Conservation (phyloP, 257 asterid species). For the Solanum sparsipilum region DNA sequence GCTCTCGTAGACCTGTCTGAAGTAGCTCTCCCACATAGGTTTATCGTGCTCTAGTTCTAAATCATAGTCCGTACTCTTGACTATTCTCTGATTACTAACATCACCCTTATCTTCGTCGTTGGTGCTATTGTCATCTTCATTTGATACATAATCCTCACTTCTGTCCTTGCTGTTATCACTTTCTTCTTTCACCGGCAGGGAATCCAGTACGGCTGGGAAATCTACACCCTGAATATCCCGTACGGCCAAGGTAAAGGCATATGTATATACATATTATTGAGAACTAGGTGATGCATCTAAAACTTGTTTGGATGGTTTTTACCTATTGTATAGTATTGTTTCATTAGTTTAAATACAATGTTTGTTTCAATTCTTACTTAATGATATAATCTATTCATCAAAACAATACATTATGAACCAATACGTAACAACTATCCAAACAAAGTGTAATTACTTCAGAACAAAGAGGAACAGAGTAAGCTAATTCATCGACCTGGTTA, state of each 20-base stretch:
- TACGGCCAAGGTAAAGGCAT: neutral
- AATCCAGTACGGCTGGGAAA: neutral
- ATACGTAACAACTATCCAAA: too few species aligned
- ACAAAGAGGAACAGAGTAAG: neutral
- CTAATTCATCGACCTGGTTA: neutral
- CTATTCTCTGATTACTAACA: too few species aligned
- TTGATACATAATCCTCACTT: neutral
- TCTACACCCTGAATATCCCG: neutral
- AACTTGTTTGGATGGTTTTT: too few species aligned
- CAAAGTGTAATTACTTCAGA: neutral
- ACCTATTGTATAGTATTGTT: too few species aligned
- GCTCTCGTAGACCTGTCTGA: neutral
- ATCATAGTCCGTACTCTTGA: neutral
- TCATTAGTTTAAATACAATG: too few species aligned
- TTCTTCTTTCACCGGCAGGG: neutral
- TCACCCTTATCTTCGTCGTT: neutral
- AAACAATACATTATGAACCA: too few species aligned
- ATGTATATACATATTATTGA: neutral
- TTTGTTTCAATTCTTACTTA: too few species aligned
- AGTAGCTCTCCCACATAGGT: neutral
- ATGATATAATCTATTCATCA: too few species aligned
- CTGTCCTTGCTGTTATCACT: neutral
- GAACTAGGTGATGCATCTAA: neutral
- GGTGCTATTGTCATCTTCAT: neutral
- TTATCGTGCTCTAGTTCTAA: neutral